Evolutionary conservation across 768 basidiomycete genomes (phyloP).

Genomic region (Lactarius quietus): DNA sequence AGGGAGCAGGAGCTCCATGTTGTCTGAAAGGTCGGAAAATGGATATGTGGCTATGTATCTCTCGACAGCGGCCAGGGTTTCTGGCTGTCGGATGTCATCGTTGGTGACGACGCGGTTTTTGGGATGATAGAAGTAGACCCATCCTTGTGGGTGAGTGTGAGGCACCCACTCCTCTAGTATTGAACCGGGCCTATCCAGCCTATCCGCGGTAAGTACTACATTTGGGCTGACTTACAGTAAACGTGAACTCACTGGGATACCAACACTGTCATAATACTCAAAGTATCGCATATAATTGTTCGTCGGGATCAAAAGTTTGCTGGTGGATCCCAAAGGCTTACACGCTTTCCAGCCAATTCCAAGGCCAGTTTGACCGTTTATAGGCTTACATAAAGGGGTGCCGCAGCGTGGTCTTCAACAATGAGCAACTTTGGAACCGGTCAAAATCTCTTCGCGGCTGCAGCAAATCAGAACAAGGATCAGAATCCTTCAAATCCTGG

Average conservation of each 20-base stretch:
- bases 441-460: conserved; percentile 8
- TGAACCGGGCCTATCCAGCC: conserved; percentile 5
- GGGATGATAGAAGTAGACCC: conserved; percentile 48
- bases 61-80: conserved; percentile 33
- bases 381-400: too few species aligned
- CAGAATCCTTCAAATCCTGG: conserved; percentile 16
- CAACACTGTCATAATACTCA: neutral
- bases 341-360: too few species aligned
- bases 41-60: conserved; percentile 33
- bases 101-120: conserved; percentile 43
- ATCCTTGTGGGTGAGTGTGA: conserved; percentile 47
- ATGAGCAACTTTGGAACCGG: conserved; percentile 23
- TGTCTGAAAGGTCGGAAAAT: conserved; percentile 35
- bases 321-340: neutral
- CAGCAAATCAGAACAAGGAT: conserved; percentile 23
- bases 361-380: too few species aligned
- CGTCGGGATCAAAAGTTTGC: neutral
- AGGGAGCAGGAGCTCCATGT: conserved; percentile 45
- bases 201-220: neutral
- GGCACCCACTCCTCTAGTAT: conserved; percentile 9
- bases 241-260: conserved; percentile 5
- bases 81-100: conserved; percentile 46
- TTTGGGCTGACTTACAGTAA: neutral
- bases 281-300: neutral
- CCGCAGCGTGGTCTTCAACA: neutral